Percentiles rank a stretch among this genome's conserved stretches.
Conservation (phyloP, 768 basidiomycete genomes). For the Boletellus ananas region DNA sequence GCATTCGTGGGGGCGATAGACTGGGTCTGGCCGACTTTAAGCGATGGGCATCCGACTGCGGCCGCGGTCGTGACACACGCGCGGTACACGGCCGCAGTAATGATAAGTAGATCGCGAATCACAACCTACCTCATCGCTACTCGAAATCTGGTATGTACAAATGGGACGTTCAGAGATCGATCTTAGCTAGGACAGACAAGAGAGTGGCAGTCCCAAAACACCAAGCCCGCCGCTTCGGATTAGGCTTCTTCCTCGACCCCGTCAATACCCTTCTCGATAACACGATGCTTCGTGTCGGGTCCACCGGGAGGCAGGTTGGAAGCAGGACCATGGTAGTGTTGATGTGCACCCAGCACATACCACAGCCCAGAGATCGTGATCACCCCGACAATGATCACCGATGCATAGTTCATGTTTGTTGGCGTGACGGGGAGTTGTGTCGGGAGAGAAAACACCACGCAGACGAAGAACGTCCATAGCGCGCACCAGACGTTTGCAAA, state of each 20-base stretch:
- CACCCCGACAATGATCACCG: slow-evolving; percentile 30
- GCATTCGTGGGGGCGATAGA: slow-evolving; percentile 9
- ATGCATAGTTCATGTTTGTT: slow-evolving; percentile 51
- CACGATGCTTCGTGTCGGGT: background rate
- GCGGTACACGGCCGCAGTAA: slow-evolving; percentile 3
- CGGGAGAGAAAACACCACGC: slow-evolving; percentile 48
- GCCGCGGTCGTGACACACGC: slow-evolving; percentile 13
- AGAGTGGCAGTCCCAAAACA: too few species aligned
- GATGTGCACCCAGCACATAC: slow-evolving; percentile 51
- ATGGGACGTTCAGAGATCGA: background rate
- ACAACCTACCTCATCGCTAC: background rate
- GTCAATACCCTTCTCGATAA: background rate
- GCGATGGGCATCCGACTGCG: slow-evolving; percentile 10
- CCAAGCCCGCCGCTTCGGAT: too few species aligned
- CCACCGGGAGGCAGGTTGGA: slow-evolving; percentile 39
- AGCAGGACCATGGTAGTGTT: slow-evolving; percentile 54
- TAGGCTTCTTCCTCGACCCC: too few species aligned
- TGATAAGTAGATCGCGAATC: background rate
- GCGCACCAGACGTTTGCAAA: slow-evolving; percentile 45
- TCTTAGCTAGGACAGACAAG: too few species aligned
- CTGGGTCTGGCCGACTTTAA: background rate
- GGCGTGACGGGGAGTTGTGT: slow-evolving; percentile 45
- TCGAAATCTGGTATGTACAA: background rate
- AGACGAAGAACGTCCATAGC: slow-evolving; percentile 43
- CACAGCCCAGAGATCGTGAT: slow-evolving; percentile 36